Percentiles rank a stretch among this genome's conserved stretches.
Conservation (phyloP, 768 basidiomycete species). For the Tulasnella sp. region DNA sequence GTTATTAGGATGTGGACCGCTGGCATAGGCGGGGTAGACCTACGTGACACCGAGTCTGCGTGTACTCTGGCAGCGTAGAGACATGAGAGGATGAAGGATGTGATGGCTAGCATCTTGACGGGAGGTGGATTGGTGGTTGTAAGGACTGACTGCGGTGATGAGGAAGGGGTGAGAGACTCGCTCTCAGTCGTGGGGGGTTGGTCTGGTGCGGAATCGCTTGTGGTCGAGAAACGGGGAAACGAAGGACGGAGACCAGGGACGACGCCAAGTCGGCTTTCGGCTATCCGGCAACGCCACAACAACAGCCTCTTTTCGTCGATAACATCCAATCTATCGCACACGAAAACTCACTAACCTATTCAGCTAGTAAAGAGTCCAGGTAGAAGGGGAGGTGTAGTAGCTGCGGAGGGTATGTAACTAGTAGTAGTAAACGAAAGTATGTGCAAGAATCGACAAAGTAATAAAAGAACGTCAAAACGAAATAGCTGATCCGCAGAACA, state of each 20-base stretch:
- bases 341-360: background rate
- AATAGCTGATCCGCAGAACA: background rate
- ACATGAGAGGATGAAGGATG: background rate
- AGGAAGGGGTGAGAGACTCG: background rate
- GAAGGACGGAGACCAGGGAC: background rate
- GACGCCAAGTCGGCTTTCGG: background rate
- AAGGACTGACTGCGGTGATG: background rate
- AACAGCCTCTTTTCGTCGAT: background rate
- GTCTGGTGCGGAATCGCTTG: background rate
- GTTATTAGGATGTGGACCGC: background rate
- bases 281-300: background rate
- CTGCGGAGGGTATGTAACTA: background rate
- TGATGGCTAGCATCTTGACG: constrained; percentile 7
- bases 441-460: background rate
- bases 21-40: background rate
- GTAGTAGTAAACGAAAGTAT: background rate
- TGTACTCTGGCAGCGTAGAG: background rate
- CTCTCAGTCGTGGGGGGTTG: background rate
- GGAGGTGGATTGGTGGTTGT: background rate
- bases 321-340: background rate
- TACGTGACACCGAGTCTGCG: background rate
- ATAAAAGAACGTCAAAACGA: background rate
- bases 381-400: background rate
- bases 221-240: background rate
- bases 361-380: background rate